Percentiles rank a stretch among this genome's conserved stretches.
Evolutionary conservation across 2,329 filamentous ascomycete genomes (phyloP).

Genomic region (Graphilbum ipis-grandicollis): DNA sequence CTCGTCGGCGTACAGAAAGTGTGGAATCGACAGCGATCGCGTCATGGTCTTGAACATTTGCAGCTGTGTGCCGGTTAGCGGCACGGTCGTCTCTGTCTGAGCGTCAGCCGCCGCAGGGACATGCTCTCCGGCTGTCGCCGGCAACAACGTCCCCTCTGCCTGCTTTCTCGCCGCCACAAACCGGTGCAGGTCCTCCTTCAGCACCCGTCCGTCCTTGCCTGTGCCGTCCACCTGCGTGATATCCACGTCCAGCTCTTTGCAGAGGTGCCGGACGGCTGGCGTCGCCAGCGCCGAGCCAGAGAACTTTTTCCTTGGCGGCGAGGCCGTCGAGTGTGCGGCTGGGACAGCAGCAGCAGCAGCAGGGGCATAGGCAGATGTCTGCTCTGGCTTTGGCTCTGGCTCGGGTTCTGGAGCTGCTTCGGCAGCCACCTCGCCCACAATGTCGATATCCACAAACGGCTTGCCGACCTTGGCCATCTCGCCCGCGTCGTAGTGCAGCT

Average conservation of each 20-base stretch:
- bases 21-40: conserved; percentile 72
- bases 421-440: conserved; percentile 50
- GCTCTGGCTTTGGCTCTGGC: background rate
- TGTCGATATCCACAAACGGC: conserved; percentile 88
- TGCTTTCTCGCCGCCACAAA: conserved; percentile 41
- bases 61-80: conserved; percentile 62
- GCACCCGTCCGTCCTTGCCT: conserved; percentile 75
- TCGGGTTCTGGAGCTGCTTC: conserved; percentile 10
- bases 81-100: conserved; percentile 50
- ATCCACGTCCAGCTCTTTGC: conserved; percentile 61
- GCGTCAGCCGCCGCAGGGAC: background rate
- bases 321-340: background rate
- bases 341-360: background rate
- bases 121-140: background rate
- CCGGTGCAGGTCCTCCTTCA: conserved; percentile 79
- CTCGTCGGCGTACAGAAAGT: conserved; percentile 89
- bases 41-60: conserved; percentile 99
- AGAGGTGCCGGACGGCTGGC: conserved; percentile 77
- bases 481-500: conserved; percentile 84
- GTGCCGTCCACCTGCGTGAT: conserved; percentile 69
- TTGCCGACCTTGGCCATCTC: conserved; percentile 94
- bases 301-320: conserved; percentile 22
- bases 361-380: too few relatives aligned
- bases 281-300: conserved; percentile 54
- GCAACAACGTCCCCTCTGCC: conserved; percentile 5